Evolutionary conservation across 306 rosid species (phyloP).

Genomic region (Corylus avellana): DNA sequence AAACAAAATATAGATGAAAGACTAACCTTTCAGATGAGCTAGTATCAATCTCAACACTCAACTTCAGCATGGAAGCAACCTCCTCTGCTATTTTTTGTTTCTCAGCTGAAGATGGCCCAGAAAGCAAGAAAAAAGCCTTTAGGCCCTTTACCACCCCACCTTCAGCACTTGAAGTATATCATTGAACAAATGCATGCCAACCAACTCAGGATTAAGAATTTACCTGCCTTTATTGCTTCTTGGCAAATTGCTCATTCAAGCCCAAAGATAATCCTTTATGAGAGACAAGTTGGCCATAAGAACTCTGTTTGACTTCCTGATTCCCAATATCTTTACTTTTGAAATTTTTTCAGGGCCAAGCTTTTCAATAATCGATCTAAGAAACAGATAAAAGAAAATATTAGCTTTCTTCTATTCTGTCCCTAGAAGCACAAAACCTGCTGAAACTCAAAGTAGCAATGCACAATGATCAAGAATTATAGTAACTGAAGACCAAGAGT

Average conservation of each 20-base stretch:
- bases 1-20: not conserved
- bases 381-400: slow-evolving; percentile 24
- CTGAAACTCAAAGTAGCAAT: slow-evolving; percentile 21
- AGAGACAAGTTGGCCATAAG: slow-evolving; percentile 58
- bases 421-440: not conserved
- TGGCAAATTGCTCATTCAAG: slow-evolving; percentile 69
- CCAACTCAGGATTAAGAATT: slow-evolving; percentile 21
- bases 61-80: slow-evolving; percentile 81
- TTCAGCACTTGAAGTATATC: slow-evolving; percentile 25
- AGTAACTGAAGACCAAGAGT: slow-evolving; percentile 16
- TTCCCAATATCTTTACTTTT: slow-evolving; percentile 68
- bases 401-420: slow-evolving; percentile 28
- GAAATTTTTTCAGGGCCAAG: slow-evolving; percentile 69
- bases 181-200: slow-evolving; percentile 26
- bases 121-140: slow-evolving; percentile 37
- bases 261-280: slow-evolving; percentile 56
- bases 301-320: slow-evolving; percentile 77
- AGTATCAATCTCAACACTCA: slow-evolving; percentile 80
- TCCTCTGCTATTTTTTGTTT: slow-evolving; percentile 85
- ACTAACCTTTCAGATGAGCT: slow-evolving; percentile 72
- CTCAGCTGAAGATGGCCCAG: slow-evolving; percentile 70
- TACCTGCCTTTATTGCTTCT: slow-evolving; percentile 85
- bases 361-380: slow-evolving; percentile 68
- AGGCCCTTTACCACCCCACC: slow-evolving; percentile 33
- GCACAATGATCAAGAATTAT: slow-evolving; percentile 15